Evolutionary conservation across 1,139 yeast genomes (phyloP).

Genomic region (Debaryomyces coudertii): DNA sequence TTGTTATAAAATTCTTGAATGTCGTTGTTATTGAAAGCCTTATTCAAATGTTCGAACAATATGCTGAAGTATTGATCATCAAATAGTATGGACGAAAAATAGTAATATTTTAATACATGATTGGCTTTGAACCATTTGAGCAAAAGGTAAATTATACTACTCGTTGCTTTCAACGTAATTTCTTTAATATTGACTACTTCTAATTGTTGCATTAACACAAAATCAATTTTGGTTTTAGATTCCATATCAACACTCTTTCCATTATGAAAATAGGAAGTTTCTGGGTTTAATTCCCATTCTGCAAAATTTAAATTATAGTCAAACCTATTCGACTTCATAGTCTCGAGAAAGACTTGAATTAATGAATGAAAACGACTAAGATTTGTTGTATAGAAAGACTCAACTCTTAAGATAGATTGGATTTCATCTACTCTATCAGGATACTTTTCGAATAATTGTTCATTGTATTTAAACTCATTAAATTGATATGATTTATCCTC

Average conservation of each 20-base stretch:
- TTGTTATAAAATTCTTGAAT: constrained; percentile 26
- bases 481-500: constrained; percentile 15
- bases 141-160: constrained; percentile 55
- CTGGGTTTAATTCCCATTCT: constrained; percentile 43
- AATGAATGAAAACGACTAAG: constrained; percentile 63
- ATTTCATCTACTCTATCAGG: constrained; percentile 42
- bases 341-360: constrained; percentile 63
- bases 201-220: constrained; percentile 42
- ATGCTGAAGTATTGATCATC: constrained; percentile 67
- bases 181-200: constrained; percentile 68
- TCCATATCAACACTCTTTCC: constrained; percentile 17
- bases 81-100: constrained; percentile 68
- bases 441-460: constrained; percentile 22
- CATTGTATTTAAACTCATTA: constrained; percentile 27
- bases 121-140: constrained; percentile 78
- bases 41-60: constrained; percentile 42
- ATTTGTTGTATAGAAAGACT: constrained; percentile 55
- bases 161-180: constrained; percentile 61
- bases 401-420: constrained; percentile 58
- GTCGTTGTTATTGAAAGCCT: constrained; percentile 41
- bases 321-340: constrained; percentile 54
- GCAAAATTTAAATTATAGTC: constrained; percentile 41
- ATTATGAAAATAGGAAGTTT: constrained; percentile 29
- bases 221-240: constrained; percentile 28
- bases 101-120: constrained; percentile 80